A percentile compares a stretch with the other conserved stretches of the same genome.
These are phyloP conservation scores for Opeltia flavorubescens DNA, from an alignment of 495 filamentous ascomycete species.

Conservation along the genomic window DNA sequence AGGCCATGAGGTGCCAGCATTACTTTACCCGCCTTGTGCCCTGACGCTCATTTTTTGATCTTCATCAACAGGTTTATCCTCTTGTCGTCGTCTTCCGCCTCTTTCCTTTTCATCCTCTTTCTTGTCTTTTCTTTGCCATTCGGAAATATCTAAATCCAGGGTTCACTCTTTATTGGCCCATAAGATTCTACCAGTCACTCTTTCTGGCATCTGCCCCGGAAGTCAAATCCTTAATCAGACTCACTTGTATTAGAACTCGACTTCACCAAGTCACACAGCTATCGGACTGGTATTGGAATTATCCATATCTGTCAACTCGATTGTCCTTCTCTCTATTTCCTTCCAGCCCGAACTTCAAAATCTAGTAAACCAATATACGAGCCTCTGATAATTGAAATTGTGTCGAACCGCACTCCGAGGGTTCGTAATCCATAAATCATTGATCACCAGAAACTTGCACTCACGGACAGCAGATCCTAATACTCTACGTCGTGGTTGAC, in stretches of 20 bases:
- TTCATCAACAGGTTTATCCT: constrained; percentile 12
- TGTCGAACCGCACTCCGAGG: not conserved
- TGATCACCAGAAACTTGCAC: not conserved
- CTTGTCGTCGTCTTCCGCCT: constrained; percentile 10
- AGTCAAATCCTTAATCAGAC: not conserved
- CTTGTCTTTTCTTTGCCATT: constrained; percentile 20
- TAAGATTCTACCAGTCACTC: constrained; percentile 10
- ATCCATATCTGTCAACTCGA: constrained; percentile 23
- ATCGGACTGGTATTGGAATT: constrained; percentile 24
- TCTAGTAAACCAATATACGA: constrained; percentile 3
- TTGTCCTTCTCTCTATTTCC: constrained; percentile 23
- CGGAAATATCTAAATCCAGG: constrained; percentile 10
- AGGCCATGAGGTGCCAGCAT: constrained; percentile 5
- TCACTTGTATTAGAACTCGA: constrained; percentile 1
- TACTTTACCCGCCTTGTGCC: constrained; percentile 18
- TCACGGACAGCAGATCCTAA: not conserved
- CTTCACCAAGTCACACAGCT: constrained; percentile 9
- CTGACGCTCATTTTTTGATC: constrained; percentile 18
- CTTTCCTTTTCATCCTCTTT: constrained; percentile 18
- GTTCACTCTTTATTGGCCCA: constrained; percentile 13
- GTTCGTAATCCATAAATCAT: not conserved
- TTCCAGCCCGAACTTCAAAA: constrained; percentile 11
- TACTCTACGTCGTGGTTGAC: not conserved
- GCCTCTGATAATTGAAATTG: not conserved
- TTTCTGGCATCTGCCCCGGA: constrained; percentile 10